Evolutionary conservation across 257 asterid species (phyloP).

Genomic region (Fraxinus cuspidata): DNA sequence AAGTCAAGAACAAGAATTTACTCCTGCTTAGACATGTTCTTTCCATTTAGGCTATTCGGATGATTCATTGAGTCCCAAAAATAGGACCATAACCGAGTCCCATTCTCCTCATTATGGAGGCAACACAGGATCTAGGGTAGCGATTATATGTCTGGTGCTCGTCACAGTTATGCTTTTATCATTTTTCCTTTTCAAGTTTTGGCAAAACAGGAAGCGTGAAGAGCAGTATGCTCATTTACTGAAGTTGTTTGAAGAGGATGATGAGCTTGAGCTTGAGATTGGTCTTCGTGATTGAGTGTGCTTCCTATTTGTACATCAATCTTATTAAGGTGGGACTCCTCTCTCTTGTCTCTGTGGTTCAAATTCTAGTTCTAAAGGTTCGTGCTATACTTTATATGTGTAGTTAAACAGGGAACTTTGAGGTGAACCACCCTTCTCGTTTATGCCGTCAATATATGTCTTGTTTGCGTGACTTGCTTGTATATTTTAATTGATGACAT

Average conservation of each 20-base stretch:
- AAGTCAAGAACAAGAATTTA: too few relatives aligned
- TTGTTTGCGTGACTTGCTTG: not conserved
- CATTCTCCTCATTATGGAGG: conserved; percentile 32
- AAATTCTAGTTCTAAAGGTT: not conserved
- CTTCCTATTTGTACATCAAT: conserved; percentile 18
- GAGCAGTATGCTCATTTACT: conserved; percentile 88
- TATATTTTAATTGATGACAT: not conserved
- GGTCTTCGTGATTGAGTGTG: conserved; percentile 75
- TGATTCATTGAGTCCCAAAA: conserved; percentile 47
- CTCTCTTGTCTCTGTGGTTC: conserved; percentile 20
- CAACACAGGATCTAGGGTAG: conserved; percentile 48
- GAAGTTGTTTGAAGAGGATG: conserved; percentile 88
- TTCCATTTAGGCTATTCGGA: conserved; percentile 54
- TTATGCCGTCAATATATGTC: not conserved
- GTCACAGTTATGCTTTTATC: conserved; percentile 46
- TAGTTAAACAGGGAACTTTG: conserved; percentile 9
- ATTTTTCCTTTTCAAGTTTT: conserved; percentile 63
- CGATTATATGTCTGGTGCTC: conserved; percentile 45
- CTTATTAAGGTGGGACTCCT: conserved; percentile 45
- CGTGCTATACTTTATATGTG: conserved; percentile 4
- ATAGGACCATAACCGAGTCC: conserved; percentile 38
- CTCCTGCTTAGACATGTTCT: conserved; percentile 11
- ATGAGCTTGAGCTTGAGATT: conserved; percentile 89
- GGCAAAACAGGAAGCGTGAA: conserved; percentile 87
- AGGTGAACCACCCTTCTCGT: conserved; percentile 5